phyloP scores from a whole-genome alignment of 225 moss, liverwort and hornwort species.

The Pseudisothecium myosuroides region DNA sequence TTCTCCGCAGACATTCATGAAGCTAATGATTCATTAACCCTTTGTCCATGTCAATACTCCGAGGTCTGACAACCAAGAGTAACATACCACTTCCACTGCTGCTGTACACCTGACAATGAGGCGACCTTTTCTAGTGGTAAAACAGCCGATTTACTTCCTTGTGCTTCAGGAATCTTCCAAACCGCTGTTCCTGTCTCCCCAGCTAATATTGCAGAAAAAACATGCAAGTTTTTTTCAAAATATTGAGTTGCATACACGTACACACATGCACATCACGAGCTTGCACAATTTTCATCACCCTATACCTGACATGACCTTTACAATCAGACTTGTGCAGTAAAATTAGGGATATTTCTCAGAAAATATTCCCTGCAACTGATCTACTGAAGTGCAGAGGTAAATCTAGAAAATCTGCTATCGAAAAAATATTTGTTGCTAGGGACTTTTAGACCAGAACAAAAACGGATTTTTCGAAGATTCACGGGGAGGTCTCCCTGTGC shows the following conservation, averaged over 20 bases:
- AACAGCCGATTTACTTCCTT: conserved; percentile 26
- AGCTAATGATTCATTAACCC: background rate
- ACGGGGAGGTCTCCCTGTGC: background rate
- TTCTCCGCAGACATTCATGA: background rate
- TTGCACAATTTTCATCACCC: background rate
- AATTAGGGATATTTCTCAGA: background rate
- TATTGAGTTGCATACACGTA: too few species aligned
- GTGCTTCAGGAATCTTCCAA: conserved; percentile 61
- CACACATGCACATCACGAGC: background rate
- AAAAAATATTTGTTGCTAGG: background rate
- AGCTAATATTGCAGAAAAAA: conserved; percentile 1
- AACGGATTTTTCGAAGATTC: background rate
- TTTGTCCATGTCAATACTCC: background rate
- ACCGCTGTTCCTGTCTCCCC: conserved; percentile 56
- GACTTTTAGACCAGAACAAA: background rate
- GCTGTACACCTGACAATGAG: conserved; percentile 36
- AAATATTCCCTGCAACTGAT: background rate
- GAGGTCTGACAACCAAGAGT: background rate
- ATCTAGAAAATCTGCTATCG: too few species aligned
- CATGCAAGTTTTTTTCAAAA: background rate
- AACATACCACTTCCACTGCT: conserved; percentile 61
- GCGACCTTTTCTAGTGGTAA: conserved; percentile 44
- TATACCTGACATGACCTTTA: background rate
- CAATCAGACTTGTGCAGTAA: background rate
- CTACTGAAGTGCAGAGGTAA: background rate